Conservation (phyloP, 23 red algal species). For the Cyanidioschyzon merolae region DNA sequence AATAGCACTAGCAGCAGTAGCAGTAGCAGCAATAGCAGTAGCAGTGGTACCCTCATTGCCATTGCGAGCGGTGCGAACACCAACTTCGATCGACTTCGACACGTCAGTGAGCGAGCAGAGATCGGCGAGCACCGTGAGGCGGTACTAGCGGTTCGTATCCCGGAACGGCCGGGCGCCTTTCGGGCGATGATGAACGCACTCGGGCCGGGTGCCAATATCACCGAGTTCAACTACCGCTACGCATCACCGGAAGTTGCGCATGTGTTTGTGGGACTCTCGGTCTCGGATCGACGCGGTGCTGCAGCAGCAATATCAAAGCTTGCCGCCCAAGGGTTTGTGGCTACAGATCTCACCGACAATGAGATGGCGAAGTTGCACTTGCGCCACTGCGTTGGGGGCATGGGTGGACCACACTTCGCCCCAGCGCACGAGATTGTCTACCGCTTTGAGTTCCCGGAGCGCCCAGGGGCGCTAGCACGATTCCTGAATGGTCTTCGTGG, state of each 20-base stretch:
- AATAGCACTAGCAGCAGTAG: not conserved
- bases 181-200: slow-evolving; percentile 51
- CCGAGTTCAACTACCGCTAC: slow-evolving; percentile 95
- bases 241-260: slow-evolving; percentile 37
- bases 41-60: slow-evolving; percentile 31
- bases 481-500: slow-evolving; percentile 50
- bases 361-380: slow-evolving; percentile 96
- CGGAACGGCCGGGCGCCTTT: slow-evolving; percentile 72
- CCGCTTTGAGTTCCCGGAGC: slow-evolving; percentile 92
- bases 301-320: slow-evolving; percentile 26
- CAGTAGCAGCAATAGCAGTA: not conserved
- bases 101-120: slow-evolving; percentile 85
- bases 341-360: slow-evolving; percentile 68
- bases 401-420: not conserved
- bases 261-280: slow-evolving; percentile 74
- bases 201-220: slow-evolving; percentile 52
- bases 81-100: slow-evolving; percentile 85
- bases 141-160: slow-evolving; percentile 88
- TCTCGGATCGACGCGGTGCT: slow-evolving; percentile 34
- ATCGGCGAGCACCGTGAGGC: slow-evolving; percentile 88
- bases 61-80: slow-evolving; percentile 89
- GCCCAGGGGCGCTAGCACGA: slow-evolving; percentile 61
- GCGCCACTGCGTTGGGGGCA: slow-evolving; percentile 76
- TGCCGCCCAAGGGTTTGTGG: slow-evolving; percentile 18
- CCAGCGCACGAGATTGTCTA: slow-evolving; percentile 47